Evolutionary conservation across 1,284 basidiomycete genomes (phyloP).

Genomic region (Clitocybe nebularis): DNA sequence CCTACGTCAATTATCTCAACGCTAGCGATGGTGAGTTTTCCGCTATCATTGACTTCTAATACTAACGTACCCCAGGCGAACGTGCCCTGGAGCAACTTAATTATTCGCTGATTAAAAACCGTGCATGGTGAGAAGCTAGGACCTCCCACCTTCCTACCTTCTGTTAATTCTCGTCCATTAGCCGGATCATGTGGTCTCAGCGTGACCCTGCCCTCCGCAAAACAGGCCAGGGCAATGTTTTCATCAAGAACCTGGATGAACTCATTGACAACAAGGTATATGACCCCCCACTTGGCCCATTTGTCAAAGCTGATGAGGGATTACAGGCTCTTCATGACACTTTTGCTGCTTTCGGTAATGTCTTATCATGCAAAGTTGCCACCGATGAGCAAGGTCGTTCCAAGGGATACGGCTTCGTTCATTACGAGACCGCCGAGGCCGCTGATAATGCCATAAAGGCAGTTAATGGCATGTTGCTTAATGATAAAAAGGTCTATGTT

Average conservation of each 20-base stretch:
- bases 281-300: background rate
- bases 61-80: conserved; percentile 58
- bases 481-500: conserved; percentile 99
- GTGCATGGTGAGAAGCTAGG: conserved; percentile 72
- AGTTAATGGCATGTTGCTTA: conserved; percentile 98
- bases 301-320: background rate
- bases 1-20: conserved; percentile 99
- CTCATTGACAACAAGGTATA: conserved; percentile 96
- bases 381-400: conserved; percentile 90
- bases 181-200: conserved; percentile 99
- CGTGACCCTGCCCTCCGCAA: conserved; percentile 99
- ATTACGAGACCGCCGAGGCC: conserved; percentile 97
- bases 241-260: conserved; percentile 99
- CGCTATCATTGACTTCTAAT: conserved; percentile 5
- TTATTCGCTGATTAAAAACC: conserved; percentile 98
- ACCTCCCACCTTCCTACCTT: background rate
- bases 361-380: conserved; percentile 99
- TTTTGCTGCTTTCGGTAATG: conserved; percentile 98
- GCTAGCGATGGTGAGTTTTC: conserved; percentile 76
- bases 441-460: conserved; percentile 96
- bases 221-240: conserved; percentile 99
- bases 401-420: conserved; percentile 97
- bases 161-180: conserved; percentile 23
- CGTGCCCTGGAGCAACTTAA: conserved; percentile 99
- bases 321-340: conserved; percentile 94